phyloP scores from a whole-genome alignment of 1,284 basidiomycete genomes.

The Dichomitus squalens region DNA sequence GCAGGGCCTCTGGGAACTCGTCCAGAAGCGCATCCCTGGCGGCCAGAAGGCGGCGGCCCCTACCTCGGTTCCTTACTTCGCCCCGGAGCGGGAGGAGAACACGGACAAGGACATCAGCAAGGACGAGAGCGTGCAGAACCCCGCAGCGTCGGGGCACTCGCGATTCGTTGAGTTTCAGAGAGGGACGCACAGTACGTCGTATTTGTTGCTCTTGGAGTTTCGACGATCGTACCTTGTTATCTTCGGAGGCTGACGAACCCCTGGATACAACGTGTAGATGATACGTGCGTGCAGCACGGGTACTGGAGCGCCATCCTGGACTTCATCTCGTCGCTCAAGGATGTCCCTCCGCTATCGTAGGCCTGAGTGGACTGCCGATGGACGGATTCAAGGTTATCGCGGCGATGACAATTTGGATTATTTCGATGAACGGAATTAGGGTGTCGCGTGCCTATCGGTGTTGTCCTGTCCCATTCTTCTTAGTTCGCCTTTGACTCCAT shows the following conservation, averaged over 20 bases:
- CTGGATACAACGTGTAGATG: conserved; percentile 27
- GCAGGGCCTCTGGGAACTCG: conserved; percentile 71
- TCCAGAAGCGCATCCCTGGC: conserved; percentile 45
- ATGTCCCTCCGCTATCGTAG: background rate
- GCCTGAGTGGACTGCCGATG: background rate
- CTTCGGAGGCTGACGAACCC: background rate
- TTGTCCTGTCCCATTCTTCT: too few relatives aligned
- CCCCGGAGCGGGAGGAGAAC: conserved; percentile 15
- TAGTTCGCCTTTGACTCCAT: too few relatives aligned
- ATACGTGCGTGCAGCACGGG: conserved; percentile 38
- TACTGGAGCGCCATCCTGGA: conserved; percentile 37
- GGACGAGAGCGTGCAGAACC: conserved; percentile 11
- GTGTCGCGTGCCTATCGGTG: too few relatives aligned
- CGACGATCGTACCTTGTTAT: background rate
- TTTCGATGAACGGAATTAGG: too few relatives aligned
- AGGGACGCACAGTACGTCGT: conserved; percentile 33
- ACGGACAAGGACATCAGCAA: conserved; percentile 7
- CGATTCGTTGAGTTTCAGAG: conserved; percentile 31
- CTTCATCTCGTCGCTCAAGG: conserved; percentile 26
- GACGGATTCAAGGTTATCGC: background rate
- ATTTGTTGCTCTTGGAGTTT: background rate
- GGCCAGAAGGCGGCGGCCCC: conserved; percentile 7
- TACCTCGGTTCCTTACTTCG: conserved; percentile 1
- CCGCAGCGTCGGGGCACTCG: conserved; percentile 15
- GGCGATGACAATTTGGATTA: too few relatives aligned